These are phyloP conservation scores for Penicillium sp. DNA, from an alignment of 2,329 filamentous ascomycete genomes.

Conservation along the genomic window DNA sequence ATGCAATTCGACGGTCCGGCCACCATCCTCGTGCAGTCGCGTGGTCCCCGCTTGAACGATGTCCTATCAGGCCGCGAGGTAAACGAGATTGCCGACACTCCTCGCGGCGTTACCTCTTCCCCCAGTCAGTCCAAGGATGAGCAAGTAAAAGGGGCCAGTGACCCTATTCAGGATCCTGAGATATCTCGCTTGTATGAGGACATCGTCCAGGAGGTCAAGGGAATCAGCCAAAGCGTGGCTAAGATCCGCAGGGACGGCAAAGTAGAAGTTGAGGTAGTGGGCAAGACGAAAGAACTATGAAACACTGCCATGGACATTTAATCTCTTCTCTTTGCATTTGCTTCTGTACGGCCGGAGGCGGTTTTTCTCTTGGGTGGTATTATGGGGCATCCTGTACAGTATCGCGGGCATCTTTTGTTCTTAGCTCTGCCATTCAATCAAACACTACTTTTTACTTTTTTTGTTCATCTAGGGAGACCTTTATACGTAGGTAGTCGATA, in stretches of 20 bases:
- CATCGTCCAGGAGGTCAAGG: constrained; percentile 30
- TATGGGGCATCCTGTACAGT: constrained; percentile 23
- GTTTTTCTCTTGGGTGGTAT: constrained; percentile 15
- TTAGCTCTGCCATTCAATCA: constrained; percentile 10
- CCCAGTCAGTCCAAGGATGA: constrained; percentile 45
- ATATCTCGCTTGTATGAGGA: constrained; percentile 28
- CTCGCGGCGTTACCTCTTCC: constrained; percentile 64
- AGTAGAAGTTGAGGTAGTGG: constrained; percentile 54
- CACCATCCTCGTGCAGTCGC: constrained; percentile 81
- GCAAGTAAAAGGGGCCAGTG: constrained; percentile 17
- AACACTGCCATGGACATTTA: constrained; percentile 7
- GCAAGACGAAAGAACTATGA: constrained; percentile 14
- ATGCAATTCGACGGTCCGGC: constrained; percentile 82
- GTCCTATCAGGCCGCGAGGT: constrained; percentile 72
- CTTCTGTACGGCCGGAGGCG: constrained; percentile 16
- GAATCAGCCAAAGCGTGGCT: constrained; percentile 44
- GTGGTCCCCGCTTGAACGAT: constrained; percentile 74
- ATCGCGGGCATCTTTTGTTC: constrained; percentile 17
- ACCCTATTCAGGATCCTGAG: constrained; percentile 24
- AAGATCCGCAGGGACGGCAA: constrained; percentile 59
- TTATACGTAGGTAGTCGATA: neutral
- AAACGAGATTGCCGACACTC: constrained; percentile 81
- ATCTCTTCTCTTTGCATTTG: constrained; percentile 9
- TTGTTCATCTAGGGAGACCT: neutral
- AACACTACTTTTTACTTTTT: constrained; percentile 4